Evolutionary conservation across 768 basidiomycete genomes (phyloP).

Genomic region (Brasilioporus rufonigricans): DNA sequence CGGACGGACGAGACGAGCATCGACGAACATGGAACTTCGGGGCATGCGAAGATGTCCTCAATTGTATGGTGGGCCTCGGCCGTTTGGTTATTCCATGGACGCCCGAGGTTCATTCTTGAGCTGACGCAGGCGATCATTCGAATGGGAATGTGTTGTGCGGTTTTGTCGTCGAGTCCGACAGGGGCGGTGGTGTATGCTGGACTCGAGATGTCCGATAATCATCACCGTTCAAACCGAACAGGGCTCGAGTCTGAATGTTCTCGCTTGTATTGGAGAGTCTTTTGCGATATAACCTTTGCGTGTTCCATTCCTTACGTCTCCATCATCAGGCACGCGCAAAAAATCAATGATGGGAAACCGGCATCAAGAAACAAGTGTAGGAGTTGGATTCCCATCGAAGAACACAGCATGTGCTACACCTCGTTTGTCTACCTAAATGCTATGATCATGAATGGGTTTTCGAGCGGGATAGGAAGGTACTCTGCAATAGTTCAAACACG

Average conservation of each 20-base stretch:
- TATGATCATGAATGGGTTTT: neutral
- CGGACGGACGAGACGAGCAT: neutral
- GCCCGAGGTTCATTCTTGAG: neutral
- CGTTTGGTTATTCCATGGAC: neutral
- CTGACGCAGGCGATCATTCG: neutral
- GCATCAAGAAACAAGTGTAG: neutral
- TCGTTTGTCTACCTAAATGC: neutral
- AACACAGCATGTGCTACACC: neutral
- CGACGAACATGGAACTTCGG: neutral
- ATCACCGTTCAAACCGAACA: no score
- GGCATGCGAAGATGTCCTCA: neutral
- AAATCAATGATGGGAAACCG: neutral
- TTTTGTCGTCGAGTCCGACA: neutral
- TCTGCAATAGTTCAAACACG: neutral
- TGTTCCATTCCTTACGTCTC: neutral
- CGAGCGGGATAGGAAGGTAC: no score
- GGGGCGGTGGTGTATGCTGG: neutral
- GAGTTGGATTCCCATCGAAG: neutral
- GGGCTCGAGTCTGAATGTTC: neutral
- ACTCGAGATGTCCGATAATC: no score
- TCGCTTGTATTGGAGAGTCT: neutral
- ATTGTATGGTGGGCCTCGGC: neutral
- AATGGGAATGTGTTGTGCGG: no score
- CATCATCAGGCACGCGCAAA: neutral
- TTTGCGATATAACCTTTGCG: neutral